These are phyloP conservation scores for Ascochyta viciae-villosae DNA, from an alignment of 2,329 filamentous ascomycete species.

Conservation along the genomic window DNA sequence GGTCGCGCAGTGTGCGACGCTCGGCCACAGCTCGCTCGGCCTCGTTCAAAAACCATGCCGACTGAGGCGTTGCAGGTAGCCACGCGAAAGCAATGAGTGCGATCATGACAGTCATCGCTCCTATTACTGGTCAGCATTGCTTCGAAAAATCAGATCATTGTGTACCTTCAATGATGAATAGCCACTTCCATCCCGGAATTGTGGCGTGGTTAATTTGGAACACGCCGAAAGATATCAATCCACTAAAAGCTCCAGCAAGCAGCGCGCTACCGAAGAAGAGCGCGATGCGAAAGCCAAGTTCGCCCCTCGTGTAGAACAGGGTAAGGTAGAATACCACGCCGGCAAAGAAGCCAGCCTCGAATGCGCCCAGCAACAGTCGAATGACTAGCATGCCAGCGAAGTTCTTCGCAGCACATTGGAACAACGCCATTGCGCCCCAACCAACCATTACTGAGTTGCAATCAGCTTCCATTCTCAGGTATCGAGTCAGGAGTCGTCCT, in stretches of 20 bases:
- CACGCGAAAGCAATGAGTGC: slow-evolving; percentile 43
- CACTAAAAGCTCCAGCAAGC: slow-evolving; percentile 52
- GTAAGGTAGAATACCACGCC: slow-evolving; percentile 63
- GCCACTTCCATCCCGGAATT: slow-evolving; percentile 57
- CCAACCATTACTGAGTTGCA: slow-evolving; percentile 49
- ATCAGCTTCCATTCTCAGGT: background rate
- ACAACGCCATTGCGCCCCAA: slow-evolving; percentile 58
- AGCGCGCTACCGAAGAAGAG: slow-evolving; percentile 55
- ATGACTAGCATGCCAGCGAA: slow-evolving; percentile 60
- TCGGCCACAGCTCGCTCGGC: slow-evolving; percentile 51
- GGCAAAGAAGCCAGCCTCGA: slow-evolving; percentile 64
- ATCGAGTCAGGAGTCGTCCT: background rate
- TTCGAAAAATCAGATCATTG: too few species aligned
- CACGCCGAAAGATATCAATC: slow-evolving; percentile 53
- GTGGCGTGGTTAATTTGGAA: slow-evolving; percentile 57
- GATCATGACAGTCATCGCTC: slow-evolving; percentile 44
- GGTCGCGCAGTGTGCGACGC: slow-evolving; percentile 56
- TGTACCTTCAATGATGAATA: slow-evolving; percentile 54
- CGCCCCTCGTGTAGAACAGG: slow-evolving; percentile 55
- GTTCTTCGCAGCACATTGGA: slow-evolving; percentile 58
- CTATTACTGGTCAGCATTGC: background rate
- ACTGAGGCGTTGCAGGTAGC: slow-evolving; percentile 42
- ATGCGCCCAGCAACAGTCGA: slow-evolving; percentile 57
- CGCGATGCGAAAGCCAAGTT: slow-evolving; percentile 54
- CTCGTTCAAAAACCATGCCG: slow-evolving; percentile 50